Evolutionary conservation across 2,329 filamentous ascomycete genomes (phyloP), one percentile per base, ranked within the genome.

Genomic region (Colletotrichum shisoi): DNA sequence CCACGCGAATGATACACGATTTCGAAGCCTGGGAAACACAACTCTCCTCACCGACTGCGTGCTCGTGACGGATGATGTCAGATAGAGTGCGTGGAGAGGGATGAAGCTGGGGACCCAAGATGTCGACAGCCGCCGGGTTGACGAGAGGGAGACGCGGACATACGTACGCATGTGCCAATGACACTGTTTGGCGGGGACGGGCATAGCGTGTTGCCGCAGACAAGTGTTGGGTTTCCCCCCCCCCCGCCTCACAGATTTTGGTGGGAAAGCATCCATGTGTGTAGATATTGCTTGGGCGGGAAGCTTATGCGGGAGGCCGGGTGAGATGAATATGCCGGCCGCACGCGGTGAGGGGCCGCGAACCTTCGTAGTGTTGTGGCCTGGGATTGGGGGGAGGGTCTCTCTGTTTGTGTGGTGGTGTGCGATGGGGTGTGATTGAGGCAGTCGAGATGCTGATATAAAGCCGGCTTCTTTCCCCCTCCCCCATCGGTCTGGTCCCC

Each of bases 1-100:
- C 31, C 46, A 42, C 4, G 15, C 11, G 39, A 56, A 63, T 31
- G 54, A 63, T 58, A 44, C 27, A 63, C 60, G 44, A 51, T 44
- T 49, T 44, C 34, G 11, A 48, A 34, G 21, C 21, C 24, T 37
- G 24, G 21, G 24, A 19, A 51, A 5, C 15, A 8, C n/a, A 12
- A 3, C 11, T 56, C 11, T 27, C 3, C 3, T n/a, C 27, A 44
- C 1, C 34, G 27, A 13, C 45, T 7, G 31, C n/a, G 21, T 31
- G 11, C 9, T 12, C 15, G 15, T n/a, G 31, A 39, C 4, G 12
- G 13, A 19, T 19, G 1, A 2, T 24, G 12, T 11, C 52, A 21
- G 21, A 11, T 31, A 15, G 17, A 11, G 31, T 51, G 24, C 15
- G 31, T 48, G 57, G 3, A 37, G 31, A 27, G 48, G 27, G 11